Evolutionary conservation across 768 basidiomycete genomes (phyloP), one percentile per base, ranked within the genome.

Genomic region (Lentinula aciculospora): DNA sequence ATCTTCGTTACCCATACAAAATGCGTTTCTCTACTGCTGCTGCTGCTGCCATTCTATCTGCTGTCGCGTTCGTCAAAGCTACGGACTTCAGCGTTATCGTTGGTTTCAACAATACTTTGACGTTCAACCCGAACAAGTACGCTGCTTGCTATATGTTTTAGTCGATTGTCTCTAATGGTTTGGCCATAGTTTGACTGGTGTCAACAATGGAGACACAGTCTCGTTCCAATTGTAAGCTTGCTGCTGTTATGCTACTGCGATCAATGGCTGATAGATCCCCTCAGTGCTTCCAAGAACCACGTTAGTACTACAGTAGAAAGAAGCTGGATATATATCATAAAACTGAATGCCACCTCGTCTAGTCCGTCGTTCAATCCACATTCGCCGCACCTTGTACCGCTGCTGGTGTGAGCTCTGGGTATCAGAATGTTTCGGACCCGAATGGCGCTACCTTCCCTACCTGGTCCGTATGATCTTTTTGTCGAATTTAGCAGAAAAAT

Each of bases 301-400:
- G 75, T 75, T 58, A 32, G 71, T 68, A 17, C n/a, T n/a, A n/a
- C 36, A 45, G 7, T 45, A 37, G 37, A 23, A 25, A n/a, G 46
- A 13, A 25, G 40, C 25, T 27, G 32, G 44, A 57, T 58, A 25
- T 32, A 47, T 25, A n/a, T 7, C 27, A 40, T 3, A 25, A 27
- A 37, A 23, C 10, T 17, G 8, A 17, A 45, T 23, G 12, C 13
- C 4, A 36, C 49, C 40, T 25, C 23, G 29, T 28, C 42, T 62
- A 84, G 80, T 77, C 81, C 19, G 79, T 82, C 47, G 84, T 83
- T 5, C 81, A 85, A 67, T 85, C 83, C 9, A 79, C 80, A 39
- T 86, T 87, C 61, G 71, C 76, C 37, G 62, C 58, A 47, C 85
- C 85, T 23, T 87, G 85, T 67, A 61, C 73, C 17, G 61, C 67